Percentiles rank a stretch among this genome's conserved stretches.
Evolutionary conservation across 352 stramenopile species (phyloP).

Genomic region (Blastocystis sp.): DNA sequence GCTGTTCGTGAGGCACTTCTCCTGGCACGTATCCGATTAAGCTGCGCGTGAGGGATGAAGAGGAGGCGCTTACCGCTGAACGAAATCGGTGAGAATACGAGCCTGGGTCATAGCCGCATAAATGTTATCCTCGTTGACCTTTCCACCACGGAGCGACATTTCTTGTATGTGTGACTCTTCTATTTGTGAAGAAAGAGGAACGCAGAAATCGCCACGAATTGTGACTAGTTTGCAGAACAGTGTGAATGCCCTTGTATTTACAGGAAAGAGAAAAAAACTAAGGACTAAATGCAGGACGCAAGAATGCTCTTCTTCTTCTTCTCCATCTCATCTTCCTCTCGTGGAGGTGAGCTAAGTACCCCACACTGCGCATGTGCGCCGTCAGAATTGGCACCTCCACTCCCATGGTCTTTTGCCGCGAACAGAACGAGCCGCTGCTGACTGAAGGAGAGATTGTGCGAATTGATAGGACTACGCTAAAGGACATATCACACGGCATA

Average conservation of each 20-base stretch:
- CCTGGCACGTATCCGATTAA: conserved; percentile 12
- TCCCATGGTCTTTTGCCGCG: neutral
- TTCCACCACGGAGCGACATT: conserved; percentile 26
- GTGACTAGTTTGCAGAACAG: too few species aligned
- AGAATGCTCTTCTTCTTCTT: neutral
- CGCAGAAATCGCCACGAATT: neutral
- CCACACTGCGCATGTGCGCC: conserved; percentile 35
- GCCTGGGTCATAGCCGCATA: conserved; percentile 8
- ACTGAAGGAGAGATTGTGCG: neutral
- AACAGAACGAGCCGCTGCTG: neutral
- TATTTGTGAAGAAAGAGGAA: neutral
- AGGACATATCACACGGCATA: neutral
- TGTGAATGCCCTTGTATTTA: neutral
- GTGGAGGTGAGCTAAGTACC: neutral
- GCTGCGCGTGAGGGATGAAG: neutral
- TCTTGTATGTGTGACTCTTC: neutral
- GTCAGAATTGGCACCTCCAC: neutral
- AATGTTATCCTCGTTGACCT: conserved; percentile 40
- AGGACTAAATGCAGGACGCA: neutral
- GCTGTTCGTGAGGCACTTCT: conserved; percentile 30
- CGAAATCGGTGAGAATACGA: neutral
- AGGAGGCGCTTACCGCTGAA: neutral
- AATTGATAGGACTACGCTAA: conserved; percentile 6
- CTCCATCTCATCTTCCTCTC: neutral
- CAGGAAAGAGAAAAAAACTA: conserved; percentile 7